Evolutionary conservation across 306 rosid species (phyloP).

Genomic region (Corylus americana): DNA sequence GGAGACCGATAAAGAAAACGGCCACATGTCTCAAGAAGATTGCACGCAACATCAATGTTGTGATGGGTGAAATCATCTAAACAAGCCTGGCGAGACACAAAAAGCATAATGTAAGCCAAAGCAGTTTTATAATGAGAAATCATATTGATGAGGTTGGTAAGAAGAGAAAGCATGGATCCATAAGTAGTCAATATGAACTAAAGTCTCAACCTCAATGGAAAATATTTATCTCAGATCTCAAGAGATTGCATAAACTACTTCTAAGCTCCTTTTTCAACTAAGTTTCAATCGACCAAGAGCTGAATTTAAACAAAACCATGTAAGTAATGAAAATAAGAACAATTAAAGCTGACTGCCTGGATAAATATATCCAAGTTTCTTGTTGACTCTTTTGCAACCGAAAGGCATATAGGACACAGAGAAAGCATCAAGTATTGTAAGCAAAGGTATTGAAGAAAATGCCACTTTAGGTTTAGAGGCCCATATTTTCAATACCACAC

Average conservation of each 20-base stretch:
- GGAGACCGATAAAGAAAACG: conserved; percentile 97
- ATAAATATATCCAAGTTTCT: background rate
- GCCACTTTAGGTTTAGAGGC: background rate
- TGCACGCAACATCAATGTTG: conserved; percentile 99
- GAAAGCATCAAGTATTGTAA: background rate
- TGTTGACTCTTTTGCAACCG: background rate
- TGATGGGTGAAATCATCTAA: conserved; percentile 97
- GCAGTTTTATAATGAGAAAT: background rate
- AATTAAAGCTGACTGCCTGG: conserved; percentile 5
- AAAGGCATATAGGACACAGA: background rate
- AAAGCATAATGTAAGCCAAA: conserved; percentile 17
- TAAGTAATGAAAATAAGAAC: background rate
- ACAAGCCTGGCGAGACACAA: conserved; percentile 68
- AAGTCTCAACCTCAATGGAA: conserved; percentile 3
- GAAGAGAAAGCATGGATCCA: conserved; percentile 7
- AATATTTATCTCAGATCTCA: conserved; percentile 5
- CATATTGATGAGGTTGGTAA: conserved; percentile 14
- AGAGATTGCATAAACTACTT: background rate
- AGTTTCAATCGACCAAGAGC: background rate
- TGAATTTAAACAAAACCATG: background rate
- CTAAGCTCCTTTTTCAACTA: conserved; percentile 5
- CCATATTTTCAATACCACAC: background rate
- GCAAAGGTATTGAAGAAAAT: background rate
- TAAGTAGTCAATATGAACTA: conserved; percentile 4
- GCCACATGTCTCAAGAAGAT: conserved; percentile 96